Conservation (phyloP, 495 filamentous ascomycete genomes). For the Penicillium steckii region DNA sequence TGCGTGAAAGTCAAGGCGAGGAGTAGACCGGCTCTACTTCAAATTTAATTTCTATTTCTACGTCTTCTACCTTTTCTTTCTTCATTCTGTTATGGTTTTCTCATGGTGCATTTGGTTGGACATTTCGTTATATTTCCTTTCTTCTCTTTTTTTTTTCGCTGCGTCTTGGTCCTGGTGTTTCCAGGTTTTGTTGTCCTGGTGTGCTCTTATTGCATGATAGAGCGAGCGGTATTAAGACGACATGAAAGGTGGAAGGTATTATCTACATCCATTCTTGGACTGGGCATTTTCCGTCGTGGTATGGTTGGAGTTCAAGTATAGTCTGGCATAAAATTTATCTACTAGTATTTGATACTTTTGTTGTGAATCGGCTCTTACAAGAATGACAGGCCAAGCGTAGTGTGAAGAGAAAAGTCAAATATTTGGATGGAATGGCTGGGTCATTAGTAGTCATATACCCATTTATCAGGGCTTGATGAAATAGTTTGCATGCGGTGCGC, state of each 20-base stretch:
- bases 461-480: too few species aligned
- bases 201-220: constrained; percentile 20
- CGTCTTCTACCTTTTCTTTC: background rate
- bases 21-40: constrained; percentile 38
- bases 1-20: constrained; percentile 81
- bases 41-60: background rate
- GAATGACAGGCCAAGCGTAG: too few species aligned
- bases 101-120: constrained; percentile 22
- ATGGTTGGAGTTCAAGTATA: background rate
- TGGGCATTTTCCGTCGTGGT: background rate
- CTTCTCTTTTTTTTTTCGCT: background rate
- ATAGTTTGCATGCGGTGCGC: background rate
- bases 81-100: background rate
- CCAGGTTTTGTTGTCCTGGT: background rate
- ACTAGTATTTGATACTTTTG: too few species aligned
- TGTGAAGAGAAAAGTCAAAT: too few species aligned
- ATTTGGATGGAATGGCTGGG: too few species aligned
- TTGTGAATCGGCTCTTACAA: too few species aligned
- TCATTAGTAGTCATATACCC: too few species aligned
- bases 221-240: constrained; percentile 16
- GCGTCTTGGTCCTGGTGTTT: too few species aligned
- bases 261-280: constrained; percentile 7
- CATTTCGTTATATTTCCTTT: background rate
- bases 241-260: constrained; percentile 8
- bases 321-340: too few species aligned